Base-by-base conservation (phyloP, 305 asterid genomes). In the Striga hermonthica region DNA sequence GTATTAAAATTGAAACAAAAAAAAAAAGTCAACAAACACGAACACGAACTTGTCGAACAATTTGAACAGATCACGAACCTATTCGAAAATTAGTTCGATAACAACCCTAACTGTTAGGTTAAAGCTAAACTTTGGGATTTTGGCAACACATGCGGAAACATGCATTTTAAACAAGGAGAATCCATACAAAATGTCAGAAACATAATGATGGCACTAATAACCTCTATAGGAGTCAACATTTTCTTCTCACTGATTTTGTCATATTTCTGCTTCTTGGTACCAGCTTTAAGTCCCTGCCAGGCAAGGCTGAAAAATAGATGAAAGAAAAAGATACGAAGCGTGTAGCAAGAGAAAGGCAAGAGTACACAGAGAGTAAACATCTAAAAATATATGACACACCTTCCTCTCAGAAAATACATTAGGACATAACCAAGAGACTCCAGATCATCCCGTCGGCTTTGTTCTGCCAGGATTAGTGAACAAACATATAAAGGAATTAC, bases 231-330 rank as follows among this genome's bases (percentile, higher is more conserved):
- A 36, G 95, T 86, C 65, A 76, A 69, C 86, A 82, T 79, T 73
- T 86, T 86, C 77, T 86, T 84, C 80, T 86, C 95, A 66, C 87
- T 84, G 44, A 86, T 86, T 70, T 68, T 82, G 61, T 82, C 91
- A 64, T 86, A 86, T 75, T 84, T 86, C 84, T 86, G 91, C 82
- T 86, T 84, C 72, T 86, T 86, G 35, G 81, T 86, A 60, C 90
- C 88, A 43, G 84, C 93, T 83, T 77, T 83, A 50, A 86, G 83
- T 62, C 93, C 93, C 77, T 86, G 95, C 95, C 95, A 86, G 14
- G 95, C 91, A 68, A 86, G 89, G 78, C 95, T 86, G 71, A 36
- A 57, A 75, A 67, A 65, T 60, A 22, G 1, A 22, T 22, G 31
- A 22, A 22, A 22, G 31, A 22, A 22, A 22, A 22, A 22, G 31